These are phyloP conservation scores for Phialophora tarda DNA, from an alignment of 2,329 filamentous ascomycete species.

Conservation along the genomic window DNA sequence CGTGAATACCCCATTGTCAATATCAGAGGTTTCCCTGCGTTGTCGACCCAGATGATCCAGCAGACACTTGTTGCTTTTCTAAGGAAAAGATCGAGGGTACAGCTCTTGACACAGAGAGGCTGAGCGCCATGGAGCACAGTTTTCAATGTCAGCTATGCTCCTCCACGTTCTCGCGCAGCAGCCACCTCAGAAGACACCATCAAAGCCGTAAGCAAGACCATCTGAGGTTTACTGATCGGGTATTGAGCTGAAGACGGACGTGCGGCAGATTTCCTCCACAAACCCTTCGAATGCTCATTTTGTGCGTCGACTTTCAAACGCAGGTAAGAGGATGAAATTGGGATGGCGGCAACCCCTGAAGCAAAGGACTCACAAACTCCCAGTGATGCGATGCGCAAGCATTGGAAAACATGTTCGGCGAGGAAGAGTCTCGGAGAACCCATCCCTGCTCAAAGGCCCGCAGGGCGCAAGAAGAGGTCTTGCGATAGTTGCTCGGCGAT, in stretches of 20 bases:
- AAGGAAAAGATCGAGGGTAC: not conserved
- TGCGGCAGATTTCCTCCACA: not conserved
- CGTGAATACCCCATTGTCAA: not conserved
- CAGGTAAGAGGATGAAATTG: not conserved
- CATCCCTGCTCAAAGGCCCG: not conserved
- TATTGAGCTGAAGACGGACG: not conserved
- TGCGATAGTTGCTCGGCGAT: not conserved
- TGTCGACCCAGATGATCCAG: not conserved
- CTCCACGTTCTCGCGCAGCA: not conserved
- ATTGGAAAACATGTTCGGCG: not conserved
- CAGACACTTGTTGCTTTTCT: not conserved
- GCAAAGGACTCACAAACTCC: not conserved
- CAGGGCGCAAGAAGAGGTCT: not conserved
- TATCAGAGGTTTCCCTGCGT: not conserved
- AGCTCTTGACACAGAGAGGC: not conserved
- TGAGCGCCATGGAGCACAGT: not conserved
- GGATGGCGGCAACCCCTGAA: not conserved
- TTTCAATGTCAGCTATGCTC: not conserved
- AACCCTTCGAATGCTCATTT: not conserved
- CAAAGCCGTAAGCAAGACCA: not conserved
- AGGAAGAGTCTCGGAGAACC: not conserved
- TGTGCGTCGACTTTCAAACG: not conserved
- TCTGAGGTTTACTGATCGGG: not conserved
- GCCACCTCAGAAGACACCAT: not conserved
- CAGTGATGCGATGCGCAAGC: not conserved